Conservation (phyloP, 2,329 filamentous ascomycete species). For the Plectosphaerella plurivora region DNA sequence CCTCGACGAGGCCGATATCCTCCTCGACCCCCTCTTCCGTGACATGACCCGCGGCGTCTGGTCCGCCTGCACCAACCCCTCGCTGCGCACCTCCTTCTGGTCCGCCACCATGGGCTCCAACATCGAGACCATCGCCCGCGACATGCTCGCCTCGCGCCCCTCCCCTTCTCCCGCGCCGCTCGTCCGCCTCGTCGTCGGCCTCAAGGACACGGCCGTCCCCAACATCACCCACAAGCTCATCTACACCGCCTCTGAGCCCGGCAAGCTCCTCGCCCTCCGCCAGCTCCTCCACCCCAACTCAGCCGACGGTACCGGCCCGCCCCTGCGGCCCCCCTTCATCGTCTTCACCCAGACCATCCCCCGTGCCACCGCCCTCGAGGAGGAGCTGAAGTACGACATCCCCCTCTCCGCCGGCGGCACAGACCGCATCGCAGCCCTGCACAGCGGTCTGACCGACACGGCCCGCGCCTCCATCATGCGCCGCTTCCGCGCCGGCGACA, state of each 20-base stretch:
- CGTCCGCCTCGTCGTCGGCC: constrained; percentile 83
- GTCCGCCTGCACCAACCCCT: constrained; percentile 67
- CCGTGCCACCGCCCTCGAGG: constrained; percentile 79
- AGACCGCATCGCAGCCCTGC: constrained; percentile 80
- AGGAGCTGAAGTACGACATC: constrained; percentile 92
- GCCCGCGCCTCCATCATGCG: constrained; percentile 79
- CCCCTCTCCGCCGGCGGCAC: constrained; percentile 81
- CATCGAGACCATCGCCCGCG: constrained; percentile 72
- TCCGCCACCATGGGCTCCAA: constrained; percentile 96
- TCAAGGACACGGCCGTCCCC: constrained; percentile 93
- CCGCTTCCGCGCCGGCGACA: constrained; percentile 82
- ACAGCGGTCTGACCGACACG: constrained; percentile 76
- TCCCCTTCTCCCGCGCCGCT: constrained; percentile 42
- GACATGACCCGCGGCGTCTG: constrained; percentile 84
- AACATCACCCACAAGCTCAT: constrained; percentile 85
- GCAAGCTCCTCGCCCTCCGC: constrained; percentile 86
- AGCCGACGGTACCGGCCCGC: constrained; percentile 47
- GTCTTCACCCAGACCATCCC: constrained; percentile 97
- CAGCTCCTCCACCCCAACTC: constrained; percentile 79
- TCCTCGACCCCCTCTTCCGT: constrained; percentile 85
- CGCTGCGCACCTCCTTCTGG: constrained; percentile 79
- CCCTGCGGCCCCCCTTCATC: constrained; percentile 80
- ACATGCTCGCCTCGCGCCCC: constrained; percentile 55
- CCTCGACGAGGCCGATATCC: constrained; percentile 91
- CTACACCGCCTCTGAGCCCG: constrained; percentile 89